Evolutionary conservation across 805 yeast species (phyloP).

Genomic region (Starmerella etchellsii): DNA sequence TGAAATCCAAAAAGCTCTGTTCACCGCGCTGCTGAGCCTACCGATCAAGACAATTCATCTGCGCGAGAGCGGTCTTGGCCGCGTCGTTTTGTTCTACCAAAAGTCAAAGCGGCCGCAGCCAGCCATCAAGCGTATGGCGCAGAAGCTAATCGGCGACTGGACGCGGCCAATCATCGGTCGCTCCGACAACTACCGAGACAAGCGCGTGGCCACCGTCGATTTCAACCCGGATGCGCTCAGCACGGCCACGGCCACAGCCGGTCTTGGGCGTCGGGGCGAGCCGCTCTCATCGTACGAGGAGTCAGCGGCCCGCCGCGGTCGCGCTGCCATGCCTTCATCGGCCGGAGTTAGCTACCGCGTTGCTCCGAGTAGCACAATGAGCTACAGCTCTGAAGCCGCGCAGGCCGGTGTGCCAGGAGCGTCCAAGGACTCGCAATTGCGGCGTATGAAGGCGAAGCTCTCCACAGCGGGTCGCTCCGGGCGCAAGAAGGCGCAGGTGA

Average conservation of each 20-base stretch:
- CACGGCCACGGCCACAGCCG: slow-evolving; percentile 22
- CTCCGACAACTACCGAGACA: slow-evolving; percentile 85
- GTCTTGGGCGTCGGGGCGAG: slow-evolving; percentile 2
- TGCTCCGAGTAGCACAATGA: slow-evolving; percentile 50
- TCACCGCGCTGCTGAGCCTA: slow-evolving; percentile 55
- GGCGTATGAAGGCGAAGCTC: slow-evolving; percentile 52
- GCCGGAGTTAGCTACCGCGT: slow-evolving; percentile 77
- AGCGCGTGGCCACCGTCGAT: slow-evolving; percentile 52
- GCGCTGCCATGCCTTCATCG: slow-evolving; percentile 94
- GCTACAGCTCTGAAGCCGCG: background rate
- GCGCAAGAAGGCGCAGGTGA: slow-evolving; percentile 49
- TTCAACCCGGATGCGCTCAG: slow-evolving; percentile 34
- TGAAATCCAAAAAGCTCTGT: slow-evolving; percentile 82
- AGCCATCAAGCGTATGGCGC: slow-evolving; percentile 73
- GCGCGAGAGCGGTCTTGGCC: slow-evolving; percentile 88
- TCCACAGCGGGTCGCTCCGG: slow-evolving; percentile 29
- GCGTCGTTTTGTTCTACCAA: slow-evolving; percentile 85
- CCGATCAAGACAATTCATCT: slow-evolving; percentile 94
- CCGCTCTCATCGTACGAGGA: slow-evolving; percentile 57
- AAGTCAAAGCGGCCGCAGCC: slow-evolving; percentile 82
- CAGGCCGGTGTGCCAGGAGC: slow-evolving; percentile 27
- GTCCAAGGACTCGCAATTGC: slow-evolving; percentile 64
- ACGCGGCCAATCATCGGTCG: slow-evolving; percentile 95
- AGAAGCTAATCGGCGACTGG: slow-evolving; percentile 90
- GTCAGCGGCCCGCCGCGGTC: slow-evolving; percentile 77